Percentiles rank a stretch among this genome's conserved stretches.
These are phyloP conservation scores for Kodamaea kakaduensis DNA, from an alignment of 805 yeast genomes.

Conservation along the genomic window DNA sequence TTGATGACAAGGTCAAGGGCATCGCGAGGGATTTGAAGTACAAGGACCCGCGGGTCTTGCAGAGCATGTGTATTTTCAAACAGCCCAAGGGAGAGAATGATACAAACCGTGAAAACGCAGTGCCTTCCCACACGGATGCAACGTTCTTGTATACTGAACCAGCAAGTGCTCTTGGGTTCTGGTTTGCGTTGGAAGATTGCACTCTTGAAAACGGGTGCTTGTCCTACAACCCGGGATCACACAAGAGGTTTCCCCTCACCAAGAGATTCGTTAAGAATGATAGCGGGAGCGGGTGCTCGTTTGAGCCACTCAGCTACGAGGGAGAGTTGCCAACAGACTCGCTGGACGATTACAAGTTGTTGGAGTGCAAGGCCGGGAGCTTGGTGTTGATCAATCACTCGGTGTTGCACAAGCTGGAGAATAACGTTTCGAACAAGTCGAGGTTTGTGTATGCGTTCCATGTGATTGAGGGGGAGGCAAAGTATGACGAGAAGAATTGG, in stretches of 20 bases:
- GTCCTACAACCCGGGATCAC: constrained; percentile 67
- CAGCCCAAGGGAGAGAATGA: constrained; percentile 44
- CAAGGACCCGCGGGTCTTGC: constrained; percentile 66
- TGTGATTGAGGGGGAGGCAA: constrained; percentile 61
- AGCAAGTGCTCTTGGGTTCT: constrained; percentile 67
- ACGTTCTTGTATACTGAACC: constrained; percentile 71
- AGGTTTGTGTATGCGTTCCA: constrained; percentile 80
- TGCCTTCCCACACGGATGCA: constrained; percentile 76
- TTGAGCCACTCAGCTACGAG: constrained; percentile 31
- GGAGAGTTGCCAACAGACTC: constrained; percentile 23
- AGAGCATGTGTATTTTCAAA: constrained; percentile 75
- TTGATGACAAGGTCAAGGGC: constrained; percentile 44
- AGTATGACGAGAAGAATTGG: constrained; percentile 70
- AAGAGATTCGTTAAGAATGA: constrained; percentile 60
- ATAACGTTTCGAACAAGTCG: constrained; percentile 50
- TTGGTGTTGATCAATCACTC: constrained; percentile 67
- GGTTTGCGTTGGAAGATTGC: constrained; percentile 80
- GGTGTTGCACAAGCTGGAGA: constrained; percentile 68
- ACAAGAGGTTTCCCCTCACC: constrained; percentile 50
- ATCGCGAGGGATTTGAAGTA: constrained; percentile 53
- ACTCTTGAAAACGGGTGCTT: constrained; percentile 64
- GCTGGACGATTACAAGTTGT: constrained; percentile 41
- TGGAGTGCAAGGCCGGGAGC: constrained; percentile 69
- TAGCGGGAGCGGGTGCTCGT: constrained; percentile 53
- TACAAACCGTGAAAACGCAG: constrained; percentile 44